Base-by-base conservation (phyloP, 192 early-diverging fungal species). In the Coemansia sp. region DNA sequence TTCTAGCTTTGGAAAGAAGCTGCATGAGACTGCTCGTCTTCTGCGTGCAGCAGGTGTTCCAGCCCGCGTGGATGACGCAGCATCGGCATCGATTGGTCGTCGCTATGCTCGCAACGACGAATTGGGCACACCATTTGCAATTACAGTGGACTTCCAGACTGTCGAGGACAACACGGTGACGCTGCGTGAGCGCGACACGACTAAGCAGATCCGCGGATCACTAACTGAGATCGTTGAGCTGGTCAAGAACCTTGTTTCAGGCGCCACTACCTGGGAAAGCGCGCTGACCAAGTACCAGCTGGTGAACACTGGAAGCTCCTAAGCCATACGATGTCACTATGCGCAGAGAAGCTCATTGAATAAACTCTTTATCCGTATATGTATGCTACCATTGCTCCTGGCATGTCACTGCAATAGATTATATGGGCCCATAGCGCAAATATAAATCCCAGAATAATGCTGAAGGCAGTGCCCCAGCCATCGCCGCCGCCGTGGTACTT, bases 131-230 rank as follows among this genome's bases (percentile, higher is more conserved):
- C 94, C 94, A 33, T 99, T 94, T 73, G 95, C 88, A 26, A 83
- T 99, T 68, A 99, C 97, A 11, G 87, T 99, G 30, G 97, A 99
- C 79, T 97, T 99, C 87, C 89, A 96, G 62, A 92, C 95, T n/a
- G 86, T 86, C 38, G 81, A 94, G 68, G 97, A 99, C 65, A 55
- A 81, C 50, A 94, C 93, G 10, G 89, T 99, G 31, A 99, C 97
- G 12, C 80, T 99, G 41, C 89, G 97, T 50, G 94, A 97, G 79
- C 88, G 97, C 45, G 97, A 99, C 65, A 88, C 94, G 20, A 91
- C 88, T 33, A 89, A 91, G 80, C 97, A 99, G 76, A 93, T 97
- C 64, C 88, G 97, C 36, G 91, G 86, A 49, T 57, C 82, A 46
- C 65, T 84, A 55, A 82, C 88, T 14, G 82, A 79, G 35, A 84